phyloP scores from a whole-genome alignment of 495 filamentous ascomycete species.

The Aspergillus kassunensis region DNA sequence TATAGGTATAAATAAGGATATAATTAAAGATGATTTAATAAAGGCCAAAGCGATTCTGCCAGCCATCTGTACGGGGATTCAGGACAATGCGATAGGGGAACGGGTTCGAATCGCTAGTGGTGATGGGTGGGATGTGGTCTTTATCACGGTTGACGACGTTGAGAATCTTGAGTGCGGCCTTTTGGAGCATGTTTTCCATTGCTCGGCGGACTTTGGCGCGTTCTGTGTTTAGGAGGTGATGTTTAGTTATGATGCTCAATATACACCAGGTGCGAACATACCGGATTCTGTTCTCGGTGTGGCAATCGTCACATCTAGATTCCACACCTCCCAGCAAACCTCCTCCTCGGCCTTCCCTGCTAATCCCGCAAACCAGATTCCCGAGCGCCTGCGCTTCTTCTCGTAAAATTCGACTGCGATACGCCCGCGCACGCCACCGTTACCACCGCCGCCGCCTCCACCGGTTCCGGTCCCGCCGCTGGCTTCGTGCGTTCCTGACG shows the following conservation, averaged over 20 bases:
- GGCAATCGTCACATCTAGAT: constrained; percentile 83
- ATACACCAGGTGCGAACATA: constrained; percentile 34
- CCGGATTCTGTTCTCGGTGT: constrained; percentile 85
- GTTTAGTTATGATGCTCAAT: not conserved
- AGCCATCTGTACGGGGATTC: constrained; percentile 72
- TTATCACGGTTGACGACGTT: constrained; percentile 81
- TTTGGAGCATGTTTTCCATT: constrained; percentile 81
- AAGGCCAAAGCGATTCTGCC: constrained; percentile 76
- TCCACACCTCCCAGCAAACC: constrained; percentile 96
- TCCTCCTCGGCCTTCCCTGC: constrained; percentile 75
- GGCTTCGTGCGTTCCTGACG: constrained; percentile 45
- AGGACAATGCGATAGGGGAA: constrained; percentile 92
- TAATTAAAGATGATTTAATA: constrained; percentile 54
- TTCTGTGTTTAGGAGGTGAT: constrained; percentile 46
- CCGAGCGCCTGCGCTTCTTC: constrained; percentile 74
- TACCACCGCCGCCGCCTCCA: constrained; percentile 15
- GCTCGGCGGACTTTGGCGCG: constrained; percentile 79
- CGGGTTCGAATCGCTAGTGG: constrained; percentile 84
- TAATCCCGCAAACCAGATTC: constrained; percentile 60
- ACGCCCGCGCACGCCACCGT: constrained; percentile 59
- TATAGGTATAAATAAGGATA: too few species aligned
- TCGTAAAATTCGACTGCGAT: constrained; percentile 93
- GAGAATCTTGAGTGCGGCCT: constrained; percentile 82
- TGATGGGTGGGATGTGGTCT: constrained; percentile 97
- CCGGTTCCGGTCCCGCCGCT: constrained; percentile 34